Percentiles rank a stretch among this genome's conserved stretches.
phyloP scores from a whole-genome alignment of 495 filamentous ascomycete genomes.

The Wilcoxina mikolae region DNA sequence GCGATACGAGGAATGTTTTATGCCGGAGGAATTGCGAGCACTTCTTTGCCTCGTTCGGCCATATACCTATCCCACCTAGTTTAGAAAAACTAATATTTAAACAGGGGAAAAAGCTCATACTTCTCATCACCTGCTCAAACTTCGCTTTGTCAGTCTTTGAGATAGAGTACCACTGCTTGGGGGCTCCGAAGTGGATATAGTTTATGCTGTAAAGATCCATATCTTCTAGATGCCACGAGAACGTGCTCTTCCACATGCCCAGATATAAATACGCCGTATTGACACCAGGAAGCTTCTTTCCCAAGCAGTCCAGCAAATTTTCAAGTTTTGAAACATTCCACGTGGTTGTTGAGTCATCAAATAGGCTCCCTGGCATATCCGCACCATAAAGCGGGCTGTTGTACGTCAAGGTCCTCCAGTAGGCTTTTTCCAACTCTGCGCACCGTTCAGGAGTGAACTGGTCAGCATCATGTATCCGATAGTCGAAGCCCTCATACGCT shows the following conservation, averaged over 20 bases:
- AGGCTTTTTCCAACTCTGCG: slow-evolving; percentile 79
- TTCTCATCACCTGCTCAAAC: slow-evolving; percentile 92
- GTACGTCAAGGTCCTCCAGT: slow-evolving; percentile 93
- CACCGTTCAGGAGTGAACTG: slow-evolving; percentile 84
- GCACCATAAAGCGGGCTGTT: slow-evolving; percentile 91
- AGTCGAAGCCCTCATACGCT: slow-evolving; percentile 73
- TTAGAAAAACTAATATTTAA: not conserved
- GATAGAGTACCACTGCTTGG: slow-evolving; percentile 99
- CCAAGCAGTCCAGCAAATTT: slow-evolving; percentile 85
- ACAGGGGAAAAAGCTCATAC: slow-evolving; percentile 30
- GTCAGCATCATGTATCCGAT: slow-evolving; percentile 61
- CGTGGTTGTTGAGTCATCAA: slow-evolving; percentile 63
- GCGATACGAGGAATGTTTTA: slow-evolving; percentile 97
- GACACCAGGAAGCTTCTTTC: slow-evolving; percentile 88
- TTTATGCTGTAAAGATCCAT: slow-evolving; percentile 99
- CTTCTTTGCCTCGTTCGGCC: slow-evolving; percentile 90
- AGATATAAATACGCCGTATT: slow-evolving; percentile 98
- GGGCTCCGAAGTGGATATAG: slow-evolving; percentile 96
- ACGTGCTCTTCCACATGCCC: slow-evolving; percentile 99
- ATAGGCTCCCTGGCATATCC: slow-evolving; percentile 92
- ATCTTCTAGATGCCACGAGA: slow-evolving; percentile 97
- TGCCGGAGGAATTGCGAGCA: slow-evolving; percentile 94
- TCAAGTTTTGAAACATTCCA: slow-evolving; percentile 95
- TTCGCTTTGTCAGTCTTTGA: slow-evolving; percentile 86
- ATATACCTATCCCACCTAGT: slow-evolving; percentile 40